Percentiles rank a stretch among this genome's conserved stretches.
Evolutionary conservation across 202 grass and related monocot genomes (phyloP).

Genomic region (Carex arenaria): DNA sequence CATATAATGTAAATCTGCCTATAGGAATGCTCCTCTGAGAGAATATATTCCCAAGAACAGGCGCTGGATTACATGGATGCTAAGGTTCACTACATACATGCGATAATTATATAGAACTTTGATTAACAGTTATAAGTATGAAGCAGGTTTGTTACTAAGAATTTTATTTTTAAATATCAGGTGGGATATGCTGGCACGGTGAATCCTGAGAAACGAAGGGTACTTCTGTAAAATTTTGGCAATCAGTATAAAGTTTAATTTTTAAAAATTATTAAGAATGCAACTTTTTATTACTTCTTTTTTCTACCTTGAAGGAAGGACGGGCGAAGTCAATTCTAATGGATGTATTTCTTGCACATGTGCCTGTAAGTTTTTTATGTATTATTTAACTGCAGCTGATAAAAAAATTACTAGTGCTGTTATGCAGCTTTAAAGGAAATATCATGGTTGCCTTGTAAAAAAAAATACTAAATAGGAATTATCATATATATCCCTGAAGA

Average conservation of each 20-base stretch:
- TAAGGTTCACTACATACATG: constrained; percentile 41
- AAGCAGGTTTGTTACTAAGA: not conserved
- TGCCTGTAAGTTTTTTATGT: constrained; percentile 40
- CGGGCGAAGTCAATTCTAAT: constrained; percentile 60
- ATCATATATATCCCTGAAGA: constrained; percentile 1
- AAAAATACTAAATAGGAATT: not conserved
- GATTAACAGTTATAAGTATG: constrained; percentile 4
- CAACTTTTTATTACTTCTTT: not conserved
- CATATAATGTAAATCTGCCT: constrained; percentile 17
- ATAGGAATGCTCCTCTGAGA: constrained; percentile 91
- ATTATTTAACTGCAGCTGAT: not conserved
- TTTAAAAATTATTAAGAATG: not conserved
- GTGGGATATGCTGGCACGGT: constrained; percentile 41
- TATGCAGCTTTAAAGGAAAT: not conserved
- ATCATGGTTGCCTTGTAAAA: not conserved
- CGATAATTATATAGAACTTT: constrained; percentile 9
- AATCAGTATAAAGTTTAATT: constrained; percentile 10
- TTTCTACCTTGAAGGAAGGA: constrained; percentile 47
- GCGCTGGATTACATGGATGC: constrained; percentile 83
- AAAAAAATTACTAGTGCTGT: not conserved
- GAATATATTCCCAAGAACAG: constrained; percentile 87
- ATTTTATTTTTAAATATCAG: constrained; percentile 34
- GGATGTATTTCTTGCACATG: constrained; percentile 90
- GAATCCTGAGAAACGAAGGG: constrained; percentile 56
- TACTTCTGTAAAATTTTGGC: constrained; percentile 29